Percentiles rank a stretch among this genome's conserved stretches.
phyloP scores from a whole-genome alignment of 352 stramenopile species.

The Globisporangium emineosum region DNA sequence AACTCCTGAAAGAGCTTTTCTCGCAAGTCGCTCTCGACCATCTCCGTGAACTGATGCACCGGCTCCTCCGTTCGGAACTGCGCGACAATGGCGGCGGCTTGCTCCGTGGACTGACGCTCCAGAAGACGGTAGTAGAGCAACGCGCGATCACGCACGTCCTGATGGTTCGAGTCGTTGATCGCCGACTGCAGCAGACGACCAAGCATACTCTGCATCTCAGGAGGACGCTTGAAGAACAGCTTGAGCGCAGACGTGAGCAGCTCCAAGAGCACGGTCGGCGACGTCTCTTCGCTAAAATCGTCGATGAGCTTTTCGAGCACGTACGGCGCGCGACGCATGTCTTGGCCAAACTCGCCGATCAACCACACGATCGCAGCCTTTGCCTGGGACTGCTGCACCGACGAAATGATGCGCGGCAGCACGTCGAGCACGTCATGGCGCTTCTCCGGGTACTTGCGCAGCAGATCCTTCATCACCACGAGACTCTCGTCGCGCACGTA shows the following conservation, averaged over 20 bases:
- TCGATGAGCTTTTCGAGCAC: constrained; percentile 96
- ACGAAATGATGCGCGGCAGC: constrained; percentile 66
- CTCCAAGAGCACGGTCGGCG: constrained; percentile 90
- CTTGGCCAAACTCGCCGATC: constrained; percentile 95
- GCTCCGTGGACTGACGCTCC: constrained; percentile 87
- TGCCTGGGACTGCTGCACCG: constrained; percentile 75
- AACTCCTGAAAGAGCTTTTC: constrained; percentile 95
- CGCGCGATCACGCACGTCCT: constrained; percentile 96
- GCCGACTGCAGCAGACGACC: constrained; percentile 91
- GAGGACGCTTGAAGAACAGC: constrained; percentile 97
- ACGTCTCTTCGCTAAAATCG: constrained; percentile 89
- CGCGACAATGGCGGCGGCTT: constrained; percentile 87
- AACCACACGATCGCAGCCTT: constrained; percentile 97
- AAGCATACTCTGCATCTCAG: constrained; percentile 98
- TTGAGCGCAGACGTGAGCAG: constrained; percentile 96
- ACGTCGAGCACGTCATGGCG: constrained; percentile 89
- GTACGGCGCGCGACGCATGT: constrained; percentile 93
- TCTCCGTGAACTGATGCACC: constrained; percentile 85
- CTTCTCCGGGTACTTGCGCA: constrained; percentile 95
- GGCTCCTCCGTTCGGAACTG: constrained; percentile 74
- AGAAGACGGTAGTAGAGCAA: constrained; percentile 98
- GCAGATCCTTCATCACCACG: constrained; percentile 94
- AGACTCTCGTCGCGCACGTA: constrained; percentile 97
- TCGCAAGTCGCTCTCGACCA: constrained; percentile 79
- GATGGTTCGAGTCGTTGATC: constrained; percentile 94